Evolutionary conservation across 2,329 filamentous ascomycete genomes (phyloP).

Genomic region (Alternaria sp.): DNA sequence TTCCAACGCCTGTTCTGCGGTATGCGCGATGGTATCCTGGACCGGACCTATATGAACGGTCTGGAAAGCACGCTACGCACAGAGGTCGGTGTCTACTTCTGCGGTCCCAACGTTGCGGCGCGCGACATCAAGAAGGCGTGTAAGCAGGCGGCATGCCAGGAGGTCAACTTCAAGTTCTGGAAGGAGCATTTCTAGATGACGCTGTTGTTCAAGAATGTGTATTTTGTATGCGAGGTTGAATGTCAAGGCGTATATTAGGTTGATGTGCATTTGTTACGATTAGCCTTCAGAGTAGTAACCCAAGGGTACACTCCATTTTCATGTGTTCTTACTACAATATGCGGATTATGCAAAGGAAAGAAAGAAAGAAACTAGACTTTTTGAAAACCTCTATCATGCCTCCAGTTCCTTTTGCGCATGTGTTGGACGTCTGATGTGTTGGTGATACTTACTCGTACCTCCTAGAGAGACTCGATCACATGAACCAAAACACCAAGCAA

Average conservation of each 20-base stretch:
- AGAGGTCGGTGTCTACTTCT: conserved; percentile 97
- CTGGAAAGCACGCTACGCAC: conserved; percentile 78
- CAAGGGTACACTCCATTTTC: conserved; percentile 7
- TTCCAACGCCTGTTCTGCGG: conserved; percentile 79
- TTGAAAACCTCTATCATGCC: neutral
- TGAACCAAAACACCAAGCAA: neutral
- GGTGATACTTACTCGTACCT: neutral
- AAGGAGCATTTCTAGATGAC: conserved; percentile 80
- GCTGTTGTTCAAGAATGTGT: neutral
- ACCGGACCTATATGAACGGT: conserved; percentile 84
- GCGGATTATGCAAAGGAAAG: neutral
- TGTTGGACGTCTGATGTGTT: neutral
- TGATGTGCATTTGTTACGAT: conserved; percentile 7
- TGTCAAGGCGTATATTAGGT: neutral
- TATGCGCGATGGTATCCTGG: conserved; percentile 87
- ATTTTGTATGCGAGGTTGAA: neutral
- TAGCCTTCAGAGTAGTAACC: conserved; percentile 6
- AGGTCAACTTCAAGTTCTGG: conserved; percentile 97
- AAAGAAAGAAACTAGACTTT: neutral
- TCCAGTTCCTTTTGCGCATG: neutral
- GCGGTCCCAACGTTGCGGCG: conserved; percentile 81
- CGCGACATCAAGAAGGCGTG: conserved; percentile 85
- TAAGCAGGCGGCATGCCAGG: conserved; percentile 71
- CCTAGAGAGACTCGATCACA: neutral
- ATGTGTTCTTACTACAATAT: neutral